phyloP scores from a whole-genome alignment of 306 rosid genomes.

The Cucurbita moschata region DNA sequence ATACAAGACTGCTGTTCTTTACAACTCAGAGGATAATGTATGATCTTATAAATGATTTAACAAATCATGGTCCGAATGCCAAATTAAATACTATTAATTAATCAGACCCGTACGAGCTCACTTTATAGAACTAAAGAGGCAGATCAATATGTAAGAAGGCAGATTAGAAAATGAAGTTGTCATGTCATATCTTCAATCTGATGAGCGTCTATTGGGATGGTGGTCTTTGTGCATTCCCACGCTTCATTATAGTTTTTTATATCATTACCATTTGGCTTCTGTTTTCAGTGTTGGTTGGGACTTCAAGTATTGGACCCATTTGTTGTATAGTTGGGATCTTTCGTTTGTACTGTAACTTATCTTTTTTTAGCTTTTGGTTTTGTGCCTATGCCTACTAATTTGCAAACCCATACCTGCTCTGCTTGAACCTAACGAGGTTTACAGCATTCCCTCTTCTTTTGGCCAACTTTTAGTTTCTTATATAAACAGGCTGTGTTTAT shows the following conservation, averaged over 20 bases:
- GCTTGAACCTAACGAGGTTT: background rate
- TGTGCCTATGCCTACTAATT: too few species aligned
- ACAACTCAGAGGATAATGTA: background rate
- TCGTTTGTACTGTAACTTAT: background rate
- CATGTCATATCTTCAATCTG: background rate
- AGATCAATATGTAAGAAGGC: too few species aligned
- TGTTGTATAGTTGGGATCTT: background rate
- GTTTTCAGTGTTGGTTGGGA: slow-evolving; percentile 2
- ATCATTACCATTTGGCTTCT: background rate
- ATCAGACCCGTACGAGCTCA: background rate
- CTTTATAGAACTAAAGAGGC: background rate
- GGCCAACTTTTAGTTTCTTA: background rate
- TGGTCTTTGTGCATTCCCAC: background rate
- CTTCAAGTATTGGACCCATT: background rate
- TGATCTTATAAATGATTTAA: background rate
- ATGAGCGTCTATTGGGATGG: background rate
- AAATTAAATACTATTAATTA: background rate
- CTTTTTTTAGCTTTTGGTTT: background rate
- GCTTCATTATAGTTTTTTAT: slow-evolving; percentile 4
- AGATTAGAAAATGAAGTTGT: background rate
- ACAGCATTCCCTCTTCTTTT: background rate
- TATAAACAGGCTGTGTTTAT: background rate
- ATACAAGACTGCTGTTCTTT: background rate
- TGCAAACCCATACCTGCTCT: background rate
- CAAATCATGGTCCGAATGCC: background rate